Evolutionary conservation across 2,329 filamentous ascomycete genomes (phyloP).

Genomic region (Xylaria digitata): DNA sequence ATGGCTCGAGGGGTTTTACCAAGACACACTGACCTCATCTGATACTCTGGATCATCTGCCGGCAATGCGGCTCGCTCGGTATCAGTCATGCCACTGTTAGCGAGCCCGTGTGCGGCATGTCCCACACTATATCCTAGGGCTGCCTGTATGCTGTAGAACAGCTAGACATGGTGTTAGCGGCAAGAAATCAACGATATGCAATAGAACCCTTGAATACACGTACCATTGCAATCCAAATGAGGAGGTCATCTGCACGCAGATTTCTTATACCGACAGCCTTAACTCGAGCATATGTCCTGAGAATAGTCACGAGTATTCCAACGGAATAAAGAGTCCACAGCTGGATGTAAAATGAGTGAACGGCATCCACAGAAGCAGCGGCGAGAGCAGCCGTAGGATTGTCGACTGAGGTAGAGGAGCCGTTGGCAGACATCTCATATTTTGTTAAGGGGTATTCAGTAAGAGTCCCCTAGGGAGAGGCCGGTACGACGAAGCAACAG

Average conservation of each 20-base stretch:
- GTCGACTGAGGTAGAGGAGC: not conserved
- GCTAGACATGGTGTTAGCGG: conserved; percentile 48
- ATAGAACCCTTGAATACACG: conserved; percentile 29
- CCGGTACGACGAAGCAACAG: not conserved
- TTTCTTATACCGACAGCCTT: conserved; percentile 49
- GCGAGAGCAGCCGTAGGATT: conserved; percentile 30
- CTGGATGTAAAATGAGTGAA: conserved; percentile 50
- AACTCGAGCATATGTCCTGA: conserved; percentile 53
- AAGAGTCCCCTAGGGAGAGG: not conserved
- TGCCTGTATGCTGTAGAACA: conserved; percentile 63
- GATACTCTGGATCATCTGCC: conserved; percentile 57
- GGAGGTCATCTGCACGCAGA: conserved; percentile 52
- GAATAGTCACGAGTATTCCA: conserved; percentile 50
- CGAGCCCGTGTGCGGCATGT: conserved; percentile 59
- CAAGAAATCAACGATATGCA: not conserved
- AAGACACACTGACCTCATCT: conserved; percentile 41
- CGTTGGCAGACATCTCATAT: conserved; percentile 22
- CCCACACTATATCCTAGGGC: conserved; percentile 61
- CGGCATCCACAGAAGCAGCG: conserved; percentile 41
- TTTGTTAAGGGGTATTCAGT: not conserved
- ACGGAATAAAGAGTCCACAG: conserved; percentile 52
- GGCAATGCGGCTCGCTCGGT: conserved; percentile 57
- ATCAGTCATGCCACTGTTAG: conserved; percentile 67
- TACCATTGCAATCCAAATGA: conserved; percentile 53
- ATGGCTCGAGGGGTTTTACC: not conserved